Percentiles rank a stretch among this genome's conserved stretches.
Evolutionary conservation across 352 stramenopile genomes (phyloP).

Genomic region (Bremia lactucae): DNA sequence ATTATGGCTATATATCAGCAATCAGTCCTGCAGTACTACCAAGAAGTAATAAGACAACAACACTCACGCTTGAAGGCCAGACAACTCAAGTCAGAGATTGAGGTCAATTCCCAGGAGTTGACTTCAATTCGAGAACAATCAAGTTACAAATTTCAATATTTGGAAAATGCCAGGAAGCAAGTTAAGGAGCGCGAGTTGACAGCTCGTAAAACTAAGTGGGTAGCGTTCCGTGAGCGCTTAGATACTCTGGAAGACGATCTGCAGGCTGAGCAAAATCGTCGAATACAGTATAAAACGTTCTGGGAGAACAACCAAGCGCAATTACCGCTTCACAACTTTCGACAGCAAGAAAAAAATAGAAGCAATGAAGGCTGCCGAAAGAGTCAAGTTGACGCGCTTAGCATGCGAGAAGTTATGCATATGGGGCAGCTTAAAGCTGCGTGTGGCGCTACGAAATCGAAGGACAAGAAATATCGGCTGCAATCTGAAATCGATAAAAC

Average conservation of each 20-base stretch:
- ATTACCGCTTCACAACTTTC: constrained; percentile 17
- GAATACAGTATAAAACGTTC: constrained; percentile 51
- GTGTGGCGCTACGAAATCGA: constrained; percentile 12
- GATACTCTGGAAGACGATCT: constrained; percentile 58
- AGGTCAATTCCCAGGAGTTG: constrained; percentile 29
- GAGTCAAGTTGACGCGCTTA: constrained; percentile 47
- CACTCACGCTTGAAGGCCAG: constrained; percentile 40
- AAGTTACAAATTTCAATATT: constrained; percentile 22
- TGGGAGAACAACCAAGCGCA: constrained; percentile 37
- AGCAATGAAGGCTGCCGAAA: constrained; percentile 36
- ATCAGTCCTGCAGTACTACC: constrained; percentile 63
- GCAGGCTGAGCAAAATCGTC: constrained; percentile 34
- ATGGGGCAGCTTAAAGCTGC: constrained; percentile 42
- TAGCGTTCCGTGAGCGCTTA: constrained; percentile 60
- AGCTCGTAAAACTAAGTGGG: constrained; percentile 52
- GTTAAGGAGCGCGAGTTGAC: constrained; percentile 50
- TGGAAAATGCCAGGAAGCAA: constrained; percentile 37
- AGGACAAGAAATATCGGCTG: constrained; percentile 19
- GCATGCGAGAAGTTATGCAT: constrained; percentile 55
- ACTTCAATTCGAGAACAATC: constrained; percentile 26
- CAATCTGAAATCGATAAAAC: constrained; percentile 22
- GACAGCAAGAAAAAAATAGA: constrained; percentile 14
- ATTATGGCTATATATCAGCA: constrained; percentile 79
- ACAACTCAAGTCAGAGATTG: constrained; percentile 46
- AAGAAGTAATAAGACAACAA: constrained; percentile 38